Conservation (phyloP, 2,329 filamentous ascomycete species). For the Paracoccidioides brasiliensis region DNA sequence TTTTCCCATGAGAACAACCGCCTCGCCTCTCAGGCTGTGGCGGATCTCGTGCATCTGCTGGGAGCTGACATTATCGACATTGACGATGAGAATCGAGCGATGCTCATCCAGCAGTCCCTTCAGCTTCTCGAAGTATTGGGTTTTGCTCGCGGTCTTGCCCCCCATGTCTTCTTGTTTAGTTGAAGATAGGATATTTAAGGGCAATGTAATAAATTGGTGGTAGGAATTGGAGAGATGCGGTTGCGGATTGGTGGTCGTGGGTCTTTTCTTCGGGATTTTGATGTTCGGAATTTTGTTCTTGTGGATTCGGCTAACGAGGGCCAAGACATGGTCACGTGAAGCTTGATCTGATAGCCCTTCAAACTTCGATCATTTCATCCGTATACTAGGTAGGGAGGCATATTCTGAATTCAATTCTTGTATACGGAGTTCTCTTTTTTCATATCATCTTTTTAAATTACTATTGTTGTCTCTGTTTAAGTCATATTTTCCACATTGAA, state of each 20-base stretch:
- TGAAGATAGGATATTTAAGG: constrained; percentile 99
- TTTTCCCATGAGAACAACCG: constrained; percentile 98
- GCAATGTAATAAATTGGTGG: constrained; percentile 44
- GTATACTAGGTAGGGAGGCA: too few species aligned
- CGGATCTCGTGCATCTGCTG: constrained; percentile 99
- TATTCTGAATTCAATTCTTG: too few species aligned
- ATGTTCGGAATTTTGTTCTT: constrained; percentile 14
- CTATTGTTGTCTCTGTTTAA: neutral
- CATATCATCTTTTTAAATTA: neutral
- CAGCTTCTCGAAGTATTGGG: constrained; percentile 99
- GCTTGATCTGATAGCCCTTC: too few species aligned
- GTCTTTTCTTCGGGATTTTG: constrained; percentile 13
- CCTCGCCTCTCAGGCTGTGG: constrained; percentile 74
- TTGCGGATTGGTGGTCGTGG: constrained; percentile 12
- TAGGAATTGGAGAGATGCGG: constrained; percentile 13
- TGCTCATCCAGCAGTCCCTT: constrained; percentile 93
- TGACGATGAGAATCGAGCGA: constrained; percentile 95
- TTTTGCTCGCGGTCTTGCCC: constrained; percentile 91
- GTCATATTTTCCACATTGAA: neutral
- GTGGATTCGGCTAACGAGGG: constrained; percentile 28
- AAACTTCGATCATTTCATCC: too few species aligned
- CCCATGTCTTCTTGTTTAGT: constrained; percentile 86
- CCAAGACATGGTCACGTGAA: neutral
- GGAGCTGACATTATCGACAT: constrained; percentile 98
- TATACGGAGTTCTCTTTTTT: neutral